Base-by-base conservation (phyloP, 225 moss, liverwort and hornwort species). In the Physcomitrium patens region DNA sequence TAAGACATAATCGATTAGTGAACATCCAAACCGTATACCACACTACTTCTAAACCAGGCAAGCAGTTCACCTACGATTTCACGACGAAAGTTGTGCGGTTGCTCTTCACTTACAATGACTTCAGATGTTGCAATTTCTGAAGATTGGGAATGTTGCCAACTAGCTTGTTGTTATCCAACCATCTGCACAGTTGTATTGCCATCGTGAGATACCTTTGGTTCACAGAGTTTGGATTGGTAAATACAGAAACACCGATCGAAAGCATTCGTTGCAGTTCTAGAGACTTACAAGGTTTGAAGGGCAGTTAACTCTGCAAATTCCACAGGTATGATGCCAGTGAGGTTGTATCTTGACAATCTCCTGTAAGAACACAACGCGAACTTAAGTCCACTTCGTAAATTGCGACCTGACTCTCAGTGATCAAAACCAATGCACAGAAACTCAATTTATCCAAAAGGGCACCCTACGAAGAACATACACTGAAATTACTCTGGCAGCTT, bases 281-380 rank as follows among this genome's bases (percentile, higher is more conserved):
- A 17, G 4, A 60, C 81, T 81, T 85, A 85, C 81, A 85, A 14
- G 27, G 72, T 26, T 8, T 54, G 81, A 1, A 85, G 78, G 60
- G 76, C 72, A 8, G 81, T 76, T 24, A 85, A 65, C 5, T 68
- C 23, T 1, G 63, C 46, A 22, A 85, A 72, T 31, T 17, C 65
- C 50, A 0, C 0, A 9, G 85, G 81, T 69, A 85, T 81, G 18
- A 3, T 1, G 54, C 79, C 81, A 15, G 76, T 72, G 8, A 85
- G 81, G n/a, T 85, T 85, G 76, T 68, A 81, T 9, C 10, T 26
- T 12, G 44, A 19, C 19, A 79, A 61, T 0, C 60, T 79, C 49
- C 85, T 84, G 74, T 3, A 68, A 14, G 0, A 18, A 31, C 24
- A 54, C n/a, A 3, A 68, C 50, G 68, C 13, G 22, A 51, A 62